Base-by-base conservation (phyloP, 768 basidiomycete genomes). In the Amanita inopinata region DNA sequence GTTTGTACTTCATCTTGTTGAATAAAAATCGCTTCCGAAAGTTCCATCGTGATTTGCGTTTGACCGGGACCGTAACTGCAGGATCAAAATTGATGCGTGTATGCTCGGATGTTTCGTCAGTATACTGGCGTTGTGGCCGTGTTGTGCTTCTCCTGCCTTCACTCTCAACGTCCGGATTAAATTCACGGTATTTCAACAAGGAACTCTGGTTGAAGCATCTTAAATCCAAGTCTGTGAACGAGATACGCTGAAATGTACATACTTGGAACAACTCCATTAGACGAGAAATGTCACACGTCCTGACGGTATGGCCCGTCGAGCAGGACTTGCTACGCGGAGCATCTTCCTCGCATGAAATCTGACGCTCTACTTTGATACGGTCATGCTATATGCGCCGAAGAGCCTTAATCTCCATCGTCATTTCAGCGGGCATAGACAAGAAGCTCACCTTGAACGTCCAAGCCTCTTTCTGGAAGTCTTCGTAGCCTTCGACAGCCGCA, bases 261-360 rank as follows among this genome's bases (percentile, higher is more conserved):
- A 74, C 83, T 63, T 88, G 87, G 53, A 89, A 87, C 2, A 89
- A 61, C 51, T 89, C 88, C 83, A 91, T 86, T 11, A 90, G 64
- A 14, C 85, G 70, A 5, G 87, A 83, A 30, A 90, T 65, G 51
- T 91, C 88, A 51, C 83, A 81, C 2, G 86, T 84, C 57, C 73
- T 77, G 44, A 90, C 37, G 10, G 43, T 37, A 35, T 33, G 18
- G 25, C 70, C 42, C 57, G 57, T 3, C 62, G 65, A 5, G n/a
- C 15, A 30, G 25, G n/a, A 14, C 12, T 32, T 67, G 65, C 37
- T 69, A 71, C 0, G 66, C 59, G 19, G 65, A 6, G 58, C 35
- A 22, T 52, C 65, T 12, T 63, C 58, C 18, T 80, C 76, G 1
- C 65, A 55, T 12, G 78, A 14, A 15, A 24, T 54, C 27, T 83